Base-by-base conservation (phyloP, 768 basidiomycete species). In the Macrocybe gigantea region DNA sequence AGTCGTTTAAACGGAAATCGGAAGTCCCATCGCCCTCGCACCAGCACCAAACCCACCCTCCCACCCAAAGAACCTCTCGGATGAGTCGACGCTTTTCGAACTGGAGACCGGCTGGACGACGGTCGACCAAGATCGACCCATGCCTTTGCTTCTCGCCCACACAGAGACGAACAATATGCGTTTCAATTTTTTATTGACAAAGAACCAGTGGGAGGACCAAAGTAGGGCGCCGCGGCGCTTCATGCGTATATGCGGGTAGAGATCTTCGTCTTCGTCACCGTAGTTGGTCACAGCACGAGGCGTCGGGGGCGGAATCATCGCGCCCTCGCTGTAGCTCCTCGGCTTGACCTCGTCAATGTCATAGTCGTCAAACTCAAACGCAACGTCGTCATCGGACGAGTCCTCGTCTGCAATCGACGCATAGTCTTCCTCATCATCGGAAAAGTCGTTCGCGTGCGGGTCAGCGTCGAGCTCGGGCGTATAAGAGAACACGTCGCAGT, bases 141-240 rank as follows among this genome's bases (percentile, higher is more conserved):
- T 70, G 42, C 79, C 77, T 57, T 76, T 78, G 32, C 85, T 84
- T 38, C 86, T 79, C 6, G 93, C 91, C 91, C 93, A 96, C 14
- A 92, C 83, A 1, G 91, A 87, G 49, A 96, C 78, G 69, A 95
- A 97, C 47, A 98, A 67, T 57, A 97, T 81, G 14, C 94, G 83
- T 71, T 94, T 96, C 67, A 83, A 70, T 71, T 92, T 94, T 59
- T 86, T 79, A 73, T 93, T 95, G 58, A 92, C 72, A 72, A 98
- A 95, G 74, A 98, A 97, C 85, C 92, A 95, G 63, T 95, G 91
- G 8, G 90, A 91, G 33, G 90, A 93, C 94, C 94, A 98, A 6
- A 97, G 74, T 49, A 97, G 69, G 4, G 91, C 86, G 12, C 91
- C 90, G 13, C 80, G 76, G 53, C 83, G 78, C 59, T 77, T 79